phyloP scores from a whole-genome alignment of 2,329 filamentous ascomycete genomes.

The Neofusicoccum sp. region DNA sequence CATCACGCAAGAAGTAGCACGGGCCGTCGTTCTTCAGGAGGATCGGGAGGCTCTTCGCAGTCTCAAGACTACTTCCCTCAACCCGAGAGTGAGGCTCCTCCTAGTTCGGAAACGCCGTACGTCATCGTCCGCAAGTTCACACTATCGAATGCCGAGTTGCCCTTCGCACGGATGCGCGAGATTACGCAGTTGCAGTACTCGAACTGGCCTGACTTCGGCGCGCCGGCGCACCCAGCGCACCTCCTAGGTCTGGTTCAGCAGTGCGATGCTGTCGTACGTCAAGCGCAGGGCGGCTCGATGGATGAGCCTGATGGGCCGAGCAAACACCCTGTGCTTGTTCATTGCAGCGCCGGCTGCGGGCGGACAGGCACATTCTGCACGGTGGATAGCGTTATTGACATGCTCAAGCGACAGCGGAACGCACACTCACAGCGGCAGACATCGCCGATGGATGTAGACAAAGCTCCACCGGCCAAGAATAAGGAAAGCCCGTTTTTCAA shows the following conservation, averaged over 20 bases:
- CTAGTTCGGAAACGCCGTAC: conserved; percentile 62
- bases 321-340: conserved; percentile 76
- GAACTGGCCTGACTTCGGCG: conserved; percentile 96
- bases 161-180: conserved; percentile 84
- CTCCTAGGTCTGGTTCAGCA: conserved; percentile 87
- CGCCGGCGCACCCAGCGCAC: conserved; percentile 83
- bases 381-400: conserved; percentile 91
- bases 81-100: conserved; percentile 20
- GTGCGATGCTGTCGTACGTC: conserved; percentile 67
- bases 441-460: conserved; percentile 48
- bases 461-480: background rate
- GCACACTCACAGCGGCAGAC: conserved; percentile 33
- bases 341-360: conserved; percentile 94
- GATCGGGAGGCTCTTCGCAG: conserved; percentile 22
- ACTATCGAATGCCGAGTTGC: conserved; percentile 70
- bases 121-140: conserved; percentile 86
- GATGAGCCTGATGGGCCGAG: conserved; percentile 55
- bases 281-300: conserved; percentile 48
- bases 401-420: conserved; percentile 79
- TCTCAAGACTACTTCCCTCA: background rate
- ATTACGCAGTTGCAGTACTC: conserved; percentile 94
- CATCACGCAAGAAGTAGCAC: conserved; percentile 24
- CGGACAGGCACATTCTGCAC: conserved; percentile 96
- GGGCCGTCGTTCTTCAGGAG: conserved; percentile 30
- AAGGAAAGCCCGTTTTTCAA: conserved; percentile 20